A percentile compares a stretch with the other conserved stretches of the same genome.
These are phyloP conservation scores for Strobilomyces confusus DNA, from an alignment of 768 basidiomycete genomes.

Conservation along the genomic window DNA sequence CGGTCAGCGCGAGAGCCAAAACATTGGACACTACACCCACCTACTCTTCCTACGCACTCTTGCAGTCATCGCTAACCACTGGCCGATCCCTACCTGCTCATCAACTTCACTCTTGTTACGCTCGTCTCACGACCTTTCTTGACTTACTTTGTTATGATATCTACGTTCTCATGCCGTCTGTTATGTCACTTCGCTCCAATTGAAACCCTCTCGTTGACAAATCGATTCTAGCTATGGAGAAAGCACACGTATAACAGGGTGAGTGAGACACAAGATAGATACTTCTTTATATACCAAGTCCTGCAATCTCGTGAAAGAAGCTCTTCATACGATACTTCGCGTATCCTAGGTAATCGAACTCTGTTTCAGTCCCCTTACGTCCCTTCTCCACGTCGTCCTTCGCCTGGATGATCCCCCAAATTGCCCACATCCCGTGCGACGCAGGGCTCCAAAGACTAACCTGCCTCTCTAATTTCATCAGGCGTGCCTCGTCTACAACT, in stretches of 20 bases:
- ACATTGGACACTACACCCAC: constrained; percentile 46
- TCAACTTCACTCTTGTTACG: constrained; percentile 19
- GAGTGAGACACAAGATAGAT: background rate
- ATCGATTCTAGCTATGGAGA: background rate
- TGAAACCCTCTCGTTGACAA: constrained; percentile 26
- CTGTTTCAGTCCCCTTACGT: constrained; percentile 46
- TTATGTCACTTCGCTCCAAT: constrained; percentile 40
- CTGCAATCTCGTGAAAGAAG: constrained; percentile 54
- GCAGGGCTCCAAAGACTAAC: constrained; percentile 88
- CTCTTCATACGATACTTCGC: constrained; percentile 62
- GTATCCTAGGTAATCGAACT: constrained; percentile 90
- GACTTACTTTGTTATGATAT: constrained; percentile 37
- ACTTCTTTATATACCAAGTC: constrained; percentile 35
- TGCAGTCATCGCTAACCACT: constrained; percentile 7
- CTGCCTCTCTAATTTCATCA: constrained; percentile 67
- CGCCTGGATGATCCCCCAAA: constrained; percentile 94
- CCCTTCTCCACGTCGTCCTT: constrained; percentile 63
- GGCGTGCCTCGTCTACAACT: constrained; percentile 35
- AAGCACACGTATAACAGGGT: background rate
- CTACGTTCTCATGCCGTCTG: constrained; percentile 37
- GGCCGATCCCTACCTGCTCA: constrained; percentile 7
- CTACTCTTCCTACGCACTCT: constrained; percentile 17
- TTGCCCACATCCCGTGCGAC: constrained; percentile 87
- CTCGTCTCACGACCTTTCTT: constrained; percentile 34
- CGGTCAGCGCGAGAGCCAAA: constrained; percentile 16